phyloP scores from a whole-genome alignment of 2,329 filamentous ascomycete genomes.

The Triangularia setosa region DNA sequence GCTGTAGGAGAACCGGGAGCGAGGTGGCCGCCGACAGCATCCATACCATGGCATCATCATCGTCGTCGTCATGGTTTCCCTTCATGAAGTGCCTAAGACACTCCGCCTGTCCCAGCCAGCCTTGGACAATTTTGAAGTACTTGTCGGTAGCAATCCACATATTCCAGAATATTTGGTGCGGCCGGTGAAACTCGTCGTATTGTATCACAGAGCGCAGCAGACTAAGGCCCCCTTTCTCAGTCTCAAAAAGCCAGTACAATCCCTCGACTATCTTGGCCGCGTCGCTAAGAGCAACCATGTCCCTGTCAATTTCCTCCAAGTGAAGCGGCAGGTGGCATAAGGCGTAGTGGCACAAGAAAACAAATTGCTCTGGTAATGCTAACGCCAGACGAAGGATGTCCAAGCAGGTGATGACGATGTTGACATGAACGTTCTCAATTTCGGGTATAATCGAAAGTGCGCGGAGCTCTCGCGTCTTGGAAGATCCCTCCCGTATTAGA shows the following conservation, averaged over 20 bases:
- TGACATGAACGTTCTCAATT: neutral
- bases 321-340: slow-evolving; percentile 1
- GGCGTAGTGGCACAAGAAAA: neutral
- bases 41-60: slow-evolving; percentile 4
- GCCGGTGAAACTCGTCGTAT: neutral
- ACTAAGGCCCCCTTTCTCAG: neutral
- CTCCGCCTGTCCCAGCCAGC: neutral
- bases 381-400: slow-evolving; percentile 4
- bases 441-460: slow-evolving; percentile 5
- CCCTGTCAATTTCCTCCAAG: neutral
- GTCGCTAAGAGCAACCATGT: neutral
- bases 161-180: neutral
- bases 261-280: slow-evolving; percentile 5
- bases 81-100: too few relatives aligned
- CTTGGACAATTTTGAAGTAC: slow-evolving; percentile 5
- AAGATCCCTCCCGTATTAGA: slow-evolving; percentile 1
- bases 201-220: neutral
- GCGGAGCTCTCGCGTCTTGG: neutral
- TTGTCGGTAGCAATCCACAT: slow-evolving; percentile 7
- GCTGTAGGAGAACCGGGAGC: neutral
- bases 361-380: neutral
- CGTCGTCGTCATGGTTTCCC: neutral
- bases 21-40: neutral
- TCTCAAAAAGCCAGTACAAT: slow-evolving; percentile 9
- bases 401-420: slow-evolving; percentile 6